Evolutionary conservation across 23 red algal genomes (phyloP), one percentile per base, ranked within the genome.

Genomic region (Gracilaria gracilis): DNA sequence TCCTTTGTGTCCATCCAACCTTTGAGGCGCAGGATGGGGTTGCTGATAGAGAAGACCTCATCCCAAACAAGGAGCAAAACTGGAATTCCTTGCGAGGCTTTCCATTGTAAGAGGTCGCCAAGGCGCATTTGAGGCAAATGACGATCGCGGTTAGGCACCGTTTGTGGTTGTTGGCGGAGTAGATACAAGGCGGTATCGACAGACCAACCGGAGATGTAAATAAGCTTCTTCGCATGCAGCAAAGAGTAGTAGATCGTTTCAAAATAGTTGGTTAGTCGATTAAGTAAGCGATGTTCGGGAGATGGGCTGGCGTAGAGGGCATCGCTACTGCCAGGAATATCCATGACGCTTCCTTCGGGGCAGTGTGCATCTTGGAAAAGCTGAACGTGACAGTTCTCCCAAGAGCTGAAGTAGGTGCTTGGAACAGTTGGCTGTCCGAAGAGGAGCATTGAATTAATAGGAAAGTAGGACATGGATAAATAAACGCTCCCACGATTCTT

Each of bases 181-280:
- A 93, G 57, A 1, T 79, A 21, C 33, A 93, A n/a, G 24, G 64
- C 73, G 36, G 81, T 85, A 59, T 85, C 80, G 69, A 93, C 90
- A n/a, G 90, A 93, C 90, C 90, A 93, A 47, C 90, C 90, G 49
- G 51, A 84, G 55, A 93, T 93, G 70, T 93, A 93, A 55, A 93
- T 75, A n/a, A 93, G 62, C 69, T 93, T 84, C 42, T 79, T 85
- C 4, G 90, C 90, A 70, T 85, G 65, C 12, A 64, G 38, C 39
- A 93, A 77, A 62, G 80, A 47, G 51, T 84, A 50, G 35, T 93
- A 93, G 33, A 93, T 85, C 11, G 71, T 74, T 79, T 84, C 81
- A 76, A 84, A 93, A 69, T 90, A 90, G 82, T 86, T 86, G 36
- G 37, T 44, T 14, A 73, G 33, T 13, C 82, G 61, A 42, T 47